Conservation (phyloP, 176 grass and related monocot species). For the Phyllostachys edulis region DNA sequence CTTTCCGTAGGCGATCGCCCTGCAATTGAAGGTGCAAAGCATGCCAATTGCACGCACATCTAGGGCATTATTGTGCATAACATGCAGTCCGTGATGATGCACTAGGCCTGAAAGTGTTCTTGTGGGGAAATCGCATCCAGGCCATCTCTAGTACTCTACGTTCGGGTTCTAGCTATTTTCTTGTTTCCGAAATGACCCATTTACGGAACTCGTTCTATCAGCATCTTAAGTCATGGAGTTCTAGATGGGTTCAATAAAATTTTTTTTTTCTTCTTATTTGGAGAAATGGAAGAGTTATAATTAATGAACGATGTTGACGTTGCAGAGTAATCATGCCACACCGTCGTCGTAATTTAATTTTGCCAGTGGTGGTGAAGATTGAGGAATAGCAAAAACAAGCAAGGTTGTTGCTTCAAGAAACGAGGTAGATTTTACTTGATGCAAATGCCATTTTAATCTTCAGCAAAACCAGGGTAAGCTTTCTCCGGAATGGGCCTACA, state of each 20-base stretch:
- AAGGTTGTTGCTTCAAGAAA: no score
- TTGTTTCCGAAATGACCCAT: not conserved
- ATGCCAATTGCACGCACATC: not conserved
- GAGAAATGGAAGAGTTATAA: no score
- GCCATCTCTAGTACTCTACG: not conserved
- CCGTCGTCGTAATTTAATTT: no score
- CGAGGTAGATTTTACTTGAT: not conserved
- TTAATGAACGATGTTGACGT: no score
- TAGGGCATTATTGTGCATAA: not conserved
- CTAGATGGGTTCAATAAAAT: no score
- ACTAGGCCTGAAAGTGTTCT: not conserved
- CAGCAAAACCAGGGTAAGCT: not conserved
- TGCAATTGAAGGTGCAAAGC: not conserved
- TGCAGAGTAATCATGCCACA: no score
- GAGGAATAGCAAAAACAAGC: no score
- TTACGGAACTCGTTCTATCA: no score
- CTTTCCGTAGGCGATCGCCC: not conserved
- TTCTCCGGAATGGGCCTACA: not conserved
- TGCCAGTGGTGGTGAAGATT: no score
- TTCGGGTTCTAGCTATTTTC: not conserved
- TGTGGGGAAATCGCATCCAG: not conserved
- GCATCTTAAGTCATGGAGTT: no score
- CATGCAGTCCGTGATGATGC: not conserved
- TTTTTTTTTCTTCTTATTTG: no score
- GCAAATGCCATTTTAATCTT: not conserved